phyloP scores from a whole-genome alignment of 1,139 yeast species.

The Taphrina deformans region DNA sequence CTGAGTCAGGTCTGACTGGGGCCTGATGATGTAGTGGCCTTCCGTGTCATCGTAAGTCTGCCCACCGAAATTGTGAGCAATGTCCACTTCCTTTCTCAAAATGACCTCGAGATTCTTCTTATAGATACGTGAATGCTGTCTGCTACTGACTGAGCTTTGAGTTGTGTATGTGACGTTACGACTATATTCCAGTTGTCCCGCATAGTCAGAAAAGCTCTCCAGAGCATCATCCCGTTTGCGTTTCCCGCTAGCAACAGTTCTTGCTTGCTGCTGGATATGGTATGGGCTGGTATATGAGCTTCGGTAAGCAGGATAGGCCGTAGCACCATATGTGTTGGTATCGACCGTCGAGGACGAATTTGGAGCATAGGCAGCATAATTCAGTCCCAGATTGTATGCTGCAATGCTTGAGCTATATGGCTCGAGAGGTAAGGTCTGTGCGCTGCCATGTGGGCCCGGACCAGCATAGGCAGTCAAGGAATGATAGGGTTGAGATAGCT shows the following conservation, averaged over 20 bases:
- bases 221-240: background rate
- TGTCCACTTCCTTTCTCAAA: conserved; percentile 18
- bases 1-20: conserved; percentile 44
- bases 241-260: background rate
- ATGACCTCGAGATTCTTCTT: conserved; percentile 13
- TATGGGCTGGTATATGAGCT: conserved; percentile 5
- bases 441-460: background rate
- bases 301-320: background rate
- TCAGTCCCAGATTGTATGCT: background rate
- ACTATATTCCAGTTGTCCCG: background rate
- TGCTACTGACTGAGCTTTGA: conserved; percentile 12
- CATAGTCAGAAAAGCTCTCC: conserved; percentile 1
- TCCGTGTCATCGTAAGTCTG: conserved; percentile 45
- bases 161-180: conserved; percentile 8
- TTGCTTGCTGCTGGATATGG: background rate
- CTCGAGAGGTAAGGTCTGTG: background rate
- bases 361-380: background rate
- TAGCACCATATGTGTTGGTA: background rate
- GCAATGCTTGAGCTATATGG: background rate
- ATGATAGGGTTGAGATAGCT: background rate
- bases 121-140: conserved; percentile 3
- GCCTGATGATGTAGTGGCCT: conserved; percentile 48
- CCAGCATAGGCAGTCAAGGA: background rate
- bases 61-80: background rate
- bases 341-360: background rate